Base-by-base conservation (phyloP, 2,329 filamentous ascomycete species). In the Claviceps pazoutovae region DNA sequence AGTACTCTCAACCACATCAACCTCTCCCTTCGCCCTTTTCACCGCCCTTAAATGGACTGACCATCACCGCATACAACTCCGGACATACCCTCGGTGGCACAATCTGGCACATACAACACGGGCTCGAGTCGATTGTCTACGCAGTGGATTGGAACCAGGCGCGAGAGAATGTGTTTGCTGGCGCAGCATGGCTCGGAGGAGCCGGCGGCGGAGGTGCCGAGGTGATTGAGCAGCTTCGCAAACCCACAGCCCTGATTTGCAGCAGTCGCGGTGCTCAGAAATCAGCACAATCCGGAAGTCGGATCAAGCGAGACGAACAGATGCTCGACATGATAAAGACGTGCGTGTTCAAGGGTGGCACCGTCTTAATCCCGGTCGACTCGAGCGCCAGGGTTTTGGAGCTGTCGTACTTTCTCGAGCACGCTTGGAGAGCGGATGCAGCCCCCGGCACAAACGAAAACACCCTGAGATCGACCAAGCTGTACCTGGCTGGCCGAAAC, bases 101-200 rank as follows among this genome's bases (percentile, higher is more conserved):
- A 23, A 95, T 98, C 72, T 98, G 93, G 93, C 91, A 97, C 62
- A 90, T 98, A 57, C 91, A 97, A 62, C 89, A 97, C 71, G 89
- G 90, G 0, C 78, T 96, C 63, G 93, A 98, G 66, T 96, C 90
- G 1, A 91, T 98, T 43, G 90, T 98, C 1, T 97, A 98, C 61
- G 91, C 93, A 0, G 88, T 96, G 17, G 91, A 97, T 63, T 98
- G 93, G 93, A 96, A 96, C 60, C 90, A 96, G 68, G 88, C 86
- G n/a, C 82, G 88, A 59, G 93, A 98, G 65, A 95, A 95, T 68
- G 89, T 97, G 16, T 83, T 95, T 54, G 83, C 91, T 0, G 91
- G 91, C 56, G 93, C 93, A 21, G 89, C 91, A 26, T 97, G 93
- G 88, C 76, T 98, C 43, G 88, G 88, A 46, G 87, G 88, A 5